These are phyloP conservation scores for Talaromyces sp. DNA, from an alignment of 2,329 filamentous ascomycete genomes.

Conservation along the genomic window DNA sequence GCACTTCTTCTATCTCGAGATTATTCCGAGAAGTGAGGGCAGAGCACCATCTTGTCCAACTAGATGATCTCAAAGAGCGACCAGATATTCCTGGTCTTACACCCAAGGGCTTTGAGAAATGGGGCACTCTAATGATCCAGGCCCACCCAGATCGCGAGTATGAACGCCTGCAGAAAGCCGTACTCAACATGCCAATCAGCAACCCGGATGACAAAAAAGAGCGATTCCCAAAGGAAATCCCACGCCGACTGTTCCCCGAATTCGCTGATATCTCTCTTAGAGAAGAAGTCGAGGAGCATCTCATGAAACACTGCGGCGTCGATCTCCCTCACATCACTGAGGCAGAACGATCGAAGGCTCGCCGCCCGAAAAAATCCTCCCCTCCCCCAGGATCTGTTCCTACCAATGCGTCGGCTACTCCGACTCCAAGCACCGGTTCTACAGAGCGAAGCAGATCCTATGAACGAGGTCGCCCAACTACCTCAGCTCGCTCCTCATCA, in stretches of 20 bases:
- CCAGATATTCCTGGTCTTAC: slow-evolving; percentile 68
- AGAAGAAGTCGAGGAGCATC: slow-evolving; percentile 62
- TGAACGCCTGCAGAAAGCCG: slow-evolving; percentile 67
- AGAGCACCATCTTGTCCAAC: slow-evolving; percentile 68
- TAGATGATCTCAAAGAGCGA: slow-evolving; percentile 49
- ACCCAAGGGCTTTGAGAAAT: slow-evolving; percentile 67
- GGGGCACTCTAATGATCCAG: slow-evolving; percentile 72
- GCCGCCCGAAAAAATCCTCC: slow-evolving; percentile 26
- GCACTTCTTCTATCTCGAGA: slow-evolving; percentile 57
- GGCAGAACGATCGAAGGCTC: slow-evolving; percentile 40
- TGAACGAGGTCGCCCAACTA: slow-evolving; percentile 35
- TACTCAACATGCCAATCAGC: slow-evolving; percentile 71
- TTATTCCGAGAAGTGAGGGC: slow-evolving; percentile 59
- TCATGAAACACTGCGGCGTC: slow-evolving; percentile 57
- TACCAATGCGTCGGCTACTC: background rate
- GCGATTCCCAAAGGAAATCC: slow-evolving; percentile 76
- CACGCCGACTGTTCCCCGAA: slow-evolving; percentile 70
- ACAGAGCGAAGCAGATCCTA: slow-evolving; percentile 22
- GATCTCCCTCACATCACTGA: slow-evolving; percentile 46
- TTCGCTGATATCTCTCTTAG: slow-evolving; percentile 59
- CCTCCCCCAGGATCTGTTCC: background rate
- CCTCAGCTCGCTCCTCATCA: slow-evolving; percentile 39
- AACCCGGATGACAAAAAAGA: slow-evolving; percentile 68
- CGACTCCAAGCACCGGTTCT: slow-evolving; percentile 2
- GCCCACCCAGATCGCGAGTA: slow-evolving; percentile 78